Evolutionary conservation across 345 rosid species (phyloP).

Genomic region (Psidium guajava): DNA sequence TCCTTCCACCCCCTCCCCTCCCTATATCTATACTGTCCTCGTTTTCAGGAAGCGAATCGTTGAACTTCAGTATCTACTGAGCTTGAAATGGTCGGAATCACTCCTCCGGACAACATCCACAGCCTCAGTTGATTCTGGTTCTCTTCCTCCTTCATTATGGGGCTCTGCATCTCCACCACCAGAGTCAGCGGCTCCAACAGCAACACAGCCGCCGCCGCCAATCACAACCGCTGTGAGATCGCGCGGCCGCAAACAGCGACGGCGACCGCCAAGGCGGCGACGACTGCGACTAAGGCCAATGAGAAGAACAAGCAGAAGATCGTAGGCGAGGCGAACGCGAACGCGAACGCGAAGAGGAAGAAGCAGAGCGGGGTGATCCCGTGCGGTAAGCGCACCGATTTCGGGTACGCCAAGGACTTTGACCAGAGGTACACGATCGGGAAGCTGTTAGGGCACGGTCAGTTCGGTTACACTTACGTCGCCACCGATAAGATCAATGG

Average conservation of each 20-base stretch:
- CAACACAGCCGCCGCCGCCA: slow-evolving; percentile 1
- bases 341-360: not conserved
- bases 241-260: not conserved
- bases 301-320: not conserved
- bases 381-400: slow-evolving; percentile 63
- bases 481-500: slow-evolving; percentile 57
- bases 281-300: not conserved
- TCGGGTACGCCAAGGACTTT: slow-evolving; percentile 76
- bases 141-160: slow-evolving; percentile 6
- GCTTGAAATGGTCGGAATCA: not conserved
- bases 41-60: not conserved
- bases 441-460: slow-evolving; percentile 79
- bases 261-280: not conserved
- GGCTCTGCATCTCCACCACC: slow-evolving; percentile 30
- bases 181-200: slow-evolving; percentile 39
- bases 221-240: not conserved
- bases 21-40: not conserved
- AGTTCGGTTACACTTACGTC: slow-evolving; percentile 84
- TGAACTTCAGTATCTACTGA: not conserved
- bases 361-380: slow-evolving; percentile 34
- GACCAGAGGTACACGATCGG: slow-evolving; percentile 57
- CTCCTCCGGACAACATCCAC: not conserved
- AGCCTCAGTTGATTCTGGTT: not conserved
- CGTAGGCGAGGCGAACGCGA: slow-evolving; percentile 3
- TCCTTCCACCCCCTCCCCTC: no score